phyloP scores from a whole-genome alignment of 208 protist genomes.

The Leishmania mexicana region DNA sequence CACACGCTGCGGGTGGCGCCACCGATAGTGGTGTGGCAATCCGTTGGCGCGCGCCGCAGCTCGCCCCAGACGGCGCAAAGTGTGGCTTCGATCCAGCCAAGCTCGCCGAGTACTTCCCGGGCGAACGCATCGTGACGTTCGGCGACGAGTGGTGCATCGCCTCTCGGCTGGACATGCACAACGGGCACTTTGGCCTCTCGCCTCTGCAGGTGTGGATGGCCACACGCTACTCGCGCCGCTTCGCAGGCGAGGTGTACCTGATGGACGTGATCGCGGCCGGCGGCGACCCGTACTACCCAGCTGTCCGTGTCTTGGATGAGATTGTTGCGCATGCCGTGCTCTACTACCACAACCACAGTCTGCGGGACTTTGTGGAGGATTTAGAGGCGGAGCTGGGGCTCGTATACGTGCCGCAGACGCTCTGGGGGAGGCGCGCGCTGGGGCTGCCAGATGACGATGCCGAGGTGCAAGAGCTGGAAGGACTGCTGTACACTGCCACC shows the following conservation, averaged over 20 bases:
- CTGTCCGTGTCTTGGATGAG: slow-evolving; percentile 76
- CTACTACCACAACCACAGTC: slow-evolving; percentile 75
- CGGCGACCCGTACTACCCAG: slow-evolving; percentile 63
- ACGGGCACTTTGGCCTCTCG: slow-evolving; percentile 60
- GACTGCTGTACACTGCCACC: slow-evolving; percentile 26
- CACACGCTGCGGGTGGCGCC: background rate
- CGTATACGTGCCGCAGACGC: slow-evolving; percentile 62
- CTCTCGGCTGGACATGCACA: slow-evolving; percentile 43
- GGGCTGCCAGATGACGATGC: slow-evolving; percentile 33
- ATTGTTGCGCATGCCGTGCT: slow-evolving; percentile 84
- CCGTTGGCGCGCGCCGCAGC: background rate
- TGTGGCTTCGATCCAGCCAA: background rate
- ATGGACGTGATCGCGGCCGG: slow-evolving; percentile 72
- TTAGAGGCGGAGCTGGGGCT: slow-evolving; percentile 58
- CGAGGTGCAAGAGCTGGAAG: slow-evolving; percentile 35
- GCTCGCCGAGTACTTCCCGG: slow-evolving; percentile 17
- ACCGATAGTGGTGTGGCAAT: background rate
- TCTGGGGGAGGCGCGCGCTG: slow-evolving; percentile 45
- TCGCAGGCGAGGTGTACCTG: slow-evolving; percentile 76
- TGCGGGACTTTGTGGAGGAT: slow-evolving; percentile 79
- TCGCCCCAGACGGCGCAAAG: background rate
- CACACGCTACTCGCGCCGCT: slow-evolving; percentile 62
- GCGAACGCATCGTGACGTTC: slow-evolving; percentile 36
- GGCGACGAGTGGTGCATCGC: slow-evolving; percentile 26
- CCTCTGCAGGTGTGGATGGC: slow-evolving; percentile 80